These are phyloP conservation scores for Neonectria magnoliae DNA, from an alignment of 2,329 filamentous ascomycete species.

Conservation along the genomic window DNA sequence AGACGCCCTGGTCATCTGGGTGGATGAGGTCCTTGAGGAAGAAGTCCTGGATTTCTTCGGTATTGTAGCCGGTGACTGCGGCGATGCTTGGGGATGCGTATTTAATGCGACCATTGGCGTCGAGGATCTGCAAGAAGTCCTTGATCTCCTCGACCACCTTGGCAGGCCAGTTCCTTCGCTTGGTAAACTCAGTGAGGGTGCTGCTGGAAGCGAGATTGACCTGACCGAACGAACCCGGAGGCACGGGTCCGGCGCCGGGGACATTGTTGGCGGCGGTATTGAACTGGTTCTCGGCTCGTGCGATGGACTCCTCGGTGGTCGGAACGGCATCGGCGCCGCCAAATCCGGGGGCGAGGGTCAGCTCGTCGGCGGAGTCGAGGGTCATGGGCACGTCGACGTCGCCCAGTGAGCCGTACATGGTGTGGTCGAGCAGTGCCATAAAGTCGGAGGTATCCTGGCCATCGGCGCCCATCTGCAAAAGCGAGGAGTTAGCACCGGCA, in stretches of 20 bases:
- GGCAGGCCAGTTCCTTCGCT: conserved; percentile 81
- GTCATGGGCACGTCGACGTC: conserved; percentile 57
- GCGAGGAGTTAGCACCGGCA: conserved; percentile 32
- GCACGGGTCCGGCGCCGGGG: conserved; percentile 55
- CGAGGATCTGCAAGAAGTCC: conserved; percentile 89
- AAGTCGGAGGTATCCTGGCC: conserved; percentile 50
- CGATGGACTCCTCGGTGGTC: conserved; percentile 45
- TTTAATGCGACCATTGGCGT: conserved; percentile 82
- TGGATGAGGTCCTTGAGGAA: conserved; percentile 88
- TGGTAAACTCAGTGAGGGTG: conserved; percentile 68
- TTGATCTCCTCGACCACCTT: conserved; percentile 89
- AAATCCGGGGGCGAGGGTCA: conserved; percentile 36
- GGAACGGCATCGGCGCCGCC: conserved; percentile 32
- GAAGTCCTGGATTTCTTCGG: conserved; percentile 75
- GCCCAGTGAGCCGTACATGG: conserved; percentile 50
- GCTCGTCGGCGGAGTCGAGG: conserved; percentile 51
- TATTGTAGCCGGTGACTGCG: conserved; percentile 77
- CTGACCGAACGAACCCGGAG: conserved; percentile 51
- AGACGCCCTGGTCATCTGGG: conserved; percentile 83
- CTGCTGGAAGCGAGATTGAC: conserved; percentile 49
- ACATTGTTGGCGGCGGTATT: conserved; percentile 50
- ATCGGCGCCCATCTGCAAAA: conserved; percentile 39
- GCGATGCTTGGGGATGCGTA: conserved; percentile 86
- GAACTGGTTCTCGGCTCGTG: conserved; percentile 48
- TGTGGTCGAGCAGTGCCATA: conserved; percentile 57